These are phyloP conservation scores for Novakomyces olei DNA, from an alignment of 805 yeast genomes.

Conservation along the genomic window DNA sequence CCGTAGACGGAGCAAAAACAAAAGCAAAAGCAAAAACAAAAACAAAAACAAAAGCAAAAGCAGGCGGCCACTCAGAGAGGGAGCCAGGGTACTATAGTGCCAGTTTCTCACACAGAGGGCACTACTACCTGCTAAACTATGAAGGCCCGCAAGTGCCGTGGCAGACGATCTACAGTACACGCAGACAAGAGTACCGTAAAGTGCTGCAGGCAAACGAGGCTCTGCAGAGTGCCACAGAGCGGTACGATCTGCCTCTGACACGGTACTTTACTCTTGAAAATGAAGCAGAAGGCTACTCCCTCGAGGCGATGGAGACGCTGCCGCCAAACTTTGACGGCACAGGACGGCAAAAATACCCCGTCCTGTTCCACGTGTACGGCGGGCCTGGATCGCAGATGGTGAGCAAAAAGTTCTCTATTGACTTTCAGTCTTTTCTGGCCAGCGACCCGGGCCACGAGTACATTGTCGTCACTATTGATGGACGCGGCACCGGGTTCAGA, in stretches of 20 bases:
- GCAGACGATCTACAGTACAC: slow-evolving; percentile 46
- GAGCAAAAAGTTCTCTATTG: slow-evolving; percentile 32
- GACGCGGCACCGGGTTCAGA: slow-evolving; percentile 86
- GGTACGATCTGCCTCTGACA: too few relatives aligned
- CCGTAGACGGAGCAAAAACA: too few relatives aligned
- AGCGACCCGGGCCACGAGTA: not conserved
- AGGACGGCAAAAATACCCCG: slow-evolving; percentile 41
- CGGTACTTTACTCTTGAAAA: too few relatives aligned
- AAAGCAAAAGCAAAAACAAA: too few relatives aligned
- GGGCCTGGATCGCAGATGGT: slow-evolving; percentile 91
- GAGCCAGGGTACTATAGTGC: slow-evolving; percentile 40
- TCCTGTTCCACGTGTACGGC: slow-evolving; percentile 75
- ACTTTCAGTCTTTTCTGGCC: slow-evolving; percentile 44
- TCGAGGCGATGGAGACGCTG: too few relatives aligned
- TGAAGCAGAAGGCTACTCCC: too few relatives aligned
- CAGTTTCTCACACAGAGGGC: slow-evolving; percentile 58
- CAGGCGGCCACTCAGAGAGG: too few relatives aligned
- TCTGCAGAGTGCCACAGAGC: too few relatives aligned
- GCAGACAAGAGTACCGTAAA: slow-evolving; percentile 10
- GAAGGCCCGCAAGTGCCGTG: slow-evolving; percentile 62
- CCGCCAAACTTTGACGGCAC: slow-evolving; percentile 49
- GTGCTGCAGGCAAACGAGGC: too few relatives aligned
- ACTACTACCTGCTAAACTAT: slow-evolving; percentile 49
- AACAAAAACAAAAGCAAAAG: too few relatives aligned
- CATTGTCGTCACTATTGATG: slow-evolving; percentile 85